Evolutionary conservation across 345 rosid genomes (phyloP), one percentile per base, ranked within the genome.

Genomic region (Aegle marmelos): DNA sequence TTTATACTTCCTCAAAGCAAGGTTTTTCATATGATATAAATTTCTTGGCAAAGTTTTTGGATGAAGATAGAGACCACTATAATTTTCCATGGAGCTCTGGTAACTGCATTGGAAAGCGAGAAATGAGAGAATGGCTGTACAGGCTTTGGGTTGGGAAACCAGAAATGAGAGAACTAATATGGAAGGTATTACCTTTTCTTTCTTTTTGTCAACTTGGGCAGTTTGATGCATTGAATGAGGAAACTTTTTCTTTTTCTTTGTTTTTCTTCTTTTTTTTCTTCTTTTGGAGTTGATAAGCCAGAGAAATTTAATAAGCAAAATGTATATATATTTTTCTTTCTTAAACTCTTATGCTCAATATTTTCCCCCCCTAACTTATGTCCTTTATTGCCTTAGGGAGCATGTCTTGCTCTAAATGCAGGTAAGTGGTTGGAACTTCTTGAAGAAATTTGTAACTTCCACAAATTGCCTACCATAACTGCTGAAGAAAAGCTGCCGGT

Each of bases 91-190:
- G 99, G 99, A 89, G 90, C 84, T 78, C 88, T 60, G 93, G 97
- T 33, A 93, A 92, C 80, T 89, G 94, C 85, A 92, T 93, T 22
- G 99, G 98, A 73, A 98, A 90, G 67, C 89, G 99, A 81, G 98
- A 95, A 88, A 90, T 95, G 98, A 92, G 99, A 77, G 91, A 85
- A 31, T 95, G 99, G 99, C 78, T 95, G 79, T 88, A 78, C 71
- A 92, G 84, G 83, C 98, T 95, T 76, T 95, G 99, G 98, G 76
- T 82, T 77, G 75, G 82, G 53, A 95, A 91, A 78, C 96, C 98
- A 31, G 96, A 75, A 85, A 84, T 90, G 88, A 87, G 99, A 84
- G 87, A 86, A 31, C 89, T 92, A 31, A 77, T 91, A 79, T 95
- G 99, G 99, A 95, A 95, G 99, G 99, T 95, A 78, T 59, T 48